These are phyloP conservation scores for Rhazya stricta DNA, from an alignment of 257 asterid genomes.

Conservation along the genomic window DNA sequence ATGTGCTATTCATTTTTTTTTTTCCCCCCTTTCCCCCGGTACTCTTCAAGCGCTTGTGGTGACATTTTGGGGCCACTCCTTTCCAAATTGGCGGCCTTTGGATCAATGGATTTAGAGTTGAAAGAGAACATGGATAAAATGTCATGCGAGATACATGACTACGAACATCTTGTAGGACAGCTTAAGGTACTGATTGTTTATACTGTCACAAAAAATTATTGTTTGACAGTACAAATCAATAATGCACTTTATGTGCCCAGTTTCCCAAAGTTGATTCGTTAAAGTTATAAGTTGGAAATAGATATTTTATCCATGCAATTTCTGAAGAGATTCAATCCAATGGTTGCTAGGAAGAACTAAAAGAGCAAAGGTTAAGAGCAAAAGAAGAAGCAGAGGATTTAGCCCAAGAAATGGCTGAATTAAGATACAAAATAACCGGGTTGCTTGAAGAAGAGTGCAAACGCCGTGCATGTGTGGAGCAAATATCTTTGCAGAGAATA, in stretches of 20 bases:
- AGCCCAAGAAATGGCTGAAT: slow-evolving; percentile 97
- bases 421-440: slow-evolving; percentile 70
- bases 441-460: slow-evolving; percentile 82
- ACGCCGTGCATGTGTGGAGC: slow-evolving; percentile 81
- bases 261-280: background rate
- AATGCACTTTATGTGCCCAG: background rate
- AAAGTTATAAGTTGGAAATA: background rate
- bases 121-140: slow-evolving; percentile 38
- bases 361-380: slow-evolving; percentile 61
- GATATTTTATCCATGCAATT: slow-evolving; percentile 9
- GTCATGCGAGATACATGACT: slow-evolving; percentile 52
- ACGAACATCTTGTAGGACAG: slow-evolving; percentile 48
- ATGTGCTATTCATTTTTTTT: background rate
- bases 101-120: slow-evolving; percentile 44
- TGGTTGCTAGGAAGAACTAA: slow-evolving; percentile 58
- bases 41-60: slow-evolving; percentile 41
- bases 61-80: slow-evolving; percentile 42
- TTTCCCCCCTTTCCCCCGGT: slow-evolving; percentile 11
- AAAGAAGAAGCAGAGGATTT: slow-evolving; percentile 93
- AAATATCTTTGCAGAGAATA: slow-evolving; percentile 73
- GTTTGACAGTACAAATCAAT: background rate
- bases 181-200: slow-evolving; percentile 54
- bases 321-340: slow-evolving; percentile 1
- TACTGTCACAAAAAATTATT: no score
- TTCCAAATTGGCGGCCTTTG: slow-evolving; percentile 32